A percentile compares a stretch with the other conserved stretches of the same genome.
phyloP scores from a whole-genome alignment of 345 rosid species.

The Euclidium syriacum region DNA sequence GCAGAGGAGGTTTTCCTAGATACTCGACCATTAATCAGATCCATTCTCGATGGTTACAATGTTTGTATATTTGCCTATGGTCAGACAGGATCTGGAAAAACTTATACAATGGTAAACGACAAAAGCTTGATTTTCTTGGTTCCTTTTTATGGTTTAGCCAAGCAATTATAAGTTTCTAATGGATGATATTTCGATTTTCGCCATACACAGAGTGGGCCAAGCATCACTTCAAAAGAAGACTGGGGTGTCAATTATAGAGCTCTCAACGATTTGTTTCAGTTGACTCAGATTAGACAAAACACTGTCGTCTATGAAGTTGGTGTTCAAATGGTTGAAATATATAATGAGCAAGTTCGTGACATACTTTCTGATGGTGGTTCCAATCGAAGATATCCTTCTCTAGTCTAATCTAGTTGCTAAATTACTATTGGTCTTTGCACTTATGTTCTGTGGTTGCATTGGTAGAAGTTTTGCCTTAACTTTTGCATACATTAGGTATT shows the following conservation, averaged over 20 bases:
- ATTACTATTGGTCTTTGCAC: neutral
- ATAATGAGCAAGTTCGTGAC: constrained; percentile 98
- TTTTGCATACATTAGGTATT: constrained; percentile 98
- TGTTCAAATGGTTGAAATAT: constrained; percentile 98
- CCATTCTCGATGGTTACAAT: constrained; percentile 92
- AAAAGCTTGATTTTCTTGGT: constrained; percentile 5
- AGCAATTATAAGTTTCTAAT: constrained; percentile 6
- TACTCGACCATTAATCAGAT: constrained; percentile 84
- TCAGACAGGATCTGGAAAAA: constrained; percentile 99
- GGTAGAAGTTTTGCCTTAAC: constrained; percentile 44
- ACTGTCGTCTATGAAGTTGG: constrained; percentile 80
- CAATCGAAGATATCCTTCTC: constrained; percentile 83
- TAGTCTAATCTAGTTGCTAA: neutral
- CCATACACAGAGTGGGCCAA: constrained; percentile 80
- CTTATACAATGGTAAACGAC: constrained; percentile 81
- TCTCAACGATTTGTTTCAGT: constrained; percentile 81
- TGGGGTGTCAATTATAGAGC: constrained; percentile 99
- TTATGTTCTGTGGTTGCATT: neutral
- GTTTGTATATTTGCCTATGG: constrained; percentile 99
- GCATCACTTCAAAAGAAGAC: constrained; percentile 60
- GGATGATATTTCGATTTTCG: constrained; percentile 13
- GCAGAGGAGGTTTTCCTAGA: constrained; percentile 92
- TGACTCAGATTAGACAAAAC: constrained; percentile 62
- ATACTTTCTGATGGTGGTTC: constrained; percentile 63
- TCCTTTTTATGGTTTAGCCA: neutral